Base-by-base conservation (phyloP, 345 rosid species). In the Streptanthus diversifolius region DNA sequence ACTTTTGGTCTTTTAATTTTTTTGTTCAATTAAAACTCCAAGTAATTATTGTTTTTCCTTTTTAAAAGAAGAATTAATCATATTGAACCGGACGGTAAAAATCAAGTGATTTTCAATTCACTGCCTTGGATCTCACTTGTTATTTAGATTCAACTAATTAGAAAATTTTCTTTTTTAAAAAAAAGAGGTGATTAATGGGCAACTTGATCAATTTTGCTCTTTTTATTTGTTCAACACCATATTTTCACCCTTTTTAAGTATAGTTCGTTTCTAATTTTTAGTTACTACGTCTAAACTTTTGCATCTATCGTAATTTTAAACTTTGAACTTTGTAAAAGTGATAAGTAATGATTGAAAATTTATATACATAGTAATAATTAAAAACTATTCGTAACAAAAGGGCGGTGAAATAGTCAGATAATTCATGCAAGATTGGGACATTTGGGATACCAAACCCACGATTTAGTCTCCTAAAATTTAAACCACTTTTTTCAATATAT, bases 361-460 rank as follows among this genome's bases (percentile, higher is more conserved):
- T 32, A 24, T 6, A 1, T 0, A 6, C 6, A 32, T 6, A 32
- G 12, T 36, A 41, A 41, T 18, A 29, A 66, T 18, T 7, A n/a
- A 56, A 19, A 56, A 14, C 9, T 8, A 43, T 3, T 45, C 35
- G 14, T 33, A 43, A 8, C 1, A 45, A 70, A 47, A 5, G 14
- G 29, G 49, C 10, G 49, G 60, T 61, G 68, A 71, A 61, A 17
- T 48, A 36, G 75, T 71, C 75, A 71, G 32, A 25, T 33, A 49
- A 61, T 7, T 8, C n/a, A 60, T 60, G 60, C 68, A 60, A 71
- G 47, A 5, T 45, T 57, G 44, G 17, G 73, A 30, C 19, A 58
- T 35, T 70, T 59, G 49, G 49, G 3, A 71, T 62, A 72, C 70
- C 63, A 40, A 63, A 72, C 36, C 56, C 37, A 63, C 11, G 56